Conservation (phyloP, 2,329 filamentous ascomycete genomes). For the Xylariaceae sp. region DNA sequence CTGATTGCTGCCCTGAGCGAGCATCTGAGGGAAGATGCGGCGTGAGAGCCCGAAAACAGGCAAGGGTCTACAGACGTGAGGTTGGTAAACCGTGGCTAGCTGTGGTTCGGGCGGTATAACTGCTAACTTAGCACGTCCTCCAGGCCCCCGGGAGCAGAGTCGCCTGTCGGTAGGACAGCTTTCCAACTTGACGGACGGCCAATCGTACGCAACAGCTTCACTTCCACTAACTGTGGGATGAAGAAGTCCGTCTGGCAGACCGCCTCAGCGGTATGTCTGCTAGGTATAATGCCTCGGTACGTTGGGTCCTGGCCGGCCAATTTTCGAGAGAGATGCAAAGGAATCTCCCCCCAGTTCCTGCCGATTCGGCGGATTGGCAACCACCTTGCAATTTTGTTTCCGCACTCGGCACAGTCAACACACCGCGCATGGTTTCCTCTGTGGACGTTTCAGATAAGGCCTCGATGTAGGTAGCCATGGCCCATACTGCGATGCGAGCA, state of each 20-base stretch:
- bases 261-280: not conserved
- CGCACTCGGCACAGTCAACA: not conserved
- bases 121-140: not conserved
- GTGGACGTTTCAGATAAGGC: not conserved
- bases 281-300: not conserved
- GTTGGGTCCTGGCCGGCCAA: not conserved
- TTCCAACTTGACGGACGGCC: not conserved
- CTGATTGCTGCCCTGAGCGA: not conserved
- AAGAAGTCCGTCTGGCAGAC: not conserved
- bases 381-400: not conserved
- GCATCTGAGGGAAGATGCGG: not conserved
- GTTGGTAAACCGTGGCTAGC: not conserved
- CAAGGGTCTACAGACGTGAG: not conserved
- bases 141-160: not conserved
- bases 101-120: not conserved
- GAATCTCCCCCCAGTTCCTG: not conserved
- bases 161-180: not conserved
- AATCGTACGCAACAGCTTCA: not conserved
- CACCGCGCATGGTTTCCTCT: not conserved
- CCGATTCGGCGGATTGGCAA: not conserved
- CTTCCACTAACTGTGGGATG: not conserved
- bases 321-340: not conserved
- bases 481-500: not conserved
- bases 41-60: not conserved
- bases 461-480: not conserved